Evolutionary conservation across 2,329 filamentous ascomycete genomes (phyloP).

Genomic region (Ophiostoma perfectum): DNA sequence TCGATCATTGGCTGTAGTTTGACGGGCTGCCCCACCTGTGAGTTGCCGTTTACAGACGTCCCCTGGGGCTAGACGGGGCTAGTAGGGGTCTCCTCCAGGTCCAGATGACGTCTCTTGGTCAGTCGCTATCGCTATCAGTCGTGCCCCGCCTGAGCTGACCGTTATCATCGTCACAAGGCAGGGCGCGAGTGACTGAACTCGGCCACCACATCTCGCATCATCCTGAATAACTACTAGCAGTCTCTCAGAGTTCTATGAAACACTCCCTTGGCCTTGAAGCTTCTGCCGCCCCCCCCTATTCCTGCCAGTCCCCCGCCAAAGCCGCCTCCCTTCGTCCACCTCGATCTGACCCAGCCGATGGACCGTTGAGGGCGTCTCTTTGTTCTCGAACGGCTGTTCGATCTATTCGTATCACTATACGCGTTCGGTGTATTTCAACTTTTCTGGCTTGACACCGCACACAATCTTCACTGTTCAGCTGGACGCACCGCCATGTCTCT

Average conservation of each 20-base stretch:
- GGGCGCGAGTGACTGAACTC: constrained; percentile 3
- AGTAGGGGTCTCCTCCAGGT: constrained; percentile 9
- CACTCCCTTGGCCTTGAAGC: neutral
- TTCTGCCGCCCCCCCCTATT: neutral
- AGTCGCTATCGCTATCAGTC: constrained; percentile 10
- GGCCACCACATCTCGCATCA: neutral
- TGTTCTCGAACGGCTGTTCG: neutral
- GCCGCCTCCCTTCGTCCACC: neutral
- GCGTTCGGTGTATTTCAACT: neutral
- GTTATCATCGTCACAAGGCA: constrained; percentile 10
- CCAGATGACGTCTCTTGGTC: constrained; percentile 13
- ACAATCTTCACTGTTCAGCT: no score
- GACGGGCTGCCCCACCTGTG: neutral
- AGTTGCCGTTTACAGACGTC: neutral
- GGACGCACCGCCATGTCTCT: constrained; percentile 36
- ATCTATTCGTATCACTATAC: neutral
- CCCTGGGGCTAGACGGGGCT: constrained; percentile 8
- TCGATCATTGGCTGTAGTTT: neutral
- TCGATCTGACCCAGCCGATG: constrained; percentile 8
- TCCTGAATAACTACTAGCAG: neutral
- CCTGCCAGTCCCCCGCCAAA: neutral
- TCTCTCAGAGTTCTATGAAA: neutral
- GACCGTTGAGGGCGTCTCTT: constrained; percentile 12
- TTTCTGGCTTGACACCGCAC: no score
- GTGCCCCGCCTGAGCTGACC: constrained; percentile 9